Base-by-base conservation (phyloP, 768 basidiomycete genomes). In the Termitomyces sp. region DNA sequence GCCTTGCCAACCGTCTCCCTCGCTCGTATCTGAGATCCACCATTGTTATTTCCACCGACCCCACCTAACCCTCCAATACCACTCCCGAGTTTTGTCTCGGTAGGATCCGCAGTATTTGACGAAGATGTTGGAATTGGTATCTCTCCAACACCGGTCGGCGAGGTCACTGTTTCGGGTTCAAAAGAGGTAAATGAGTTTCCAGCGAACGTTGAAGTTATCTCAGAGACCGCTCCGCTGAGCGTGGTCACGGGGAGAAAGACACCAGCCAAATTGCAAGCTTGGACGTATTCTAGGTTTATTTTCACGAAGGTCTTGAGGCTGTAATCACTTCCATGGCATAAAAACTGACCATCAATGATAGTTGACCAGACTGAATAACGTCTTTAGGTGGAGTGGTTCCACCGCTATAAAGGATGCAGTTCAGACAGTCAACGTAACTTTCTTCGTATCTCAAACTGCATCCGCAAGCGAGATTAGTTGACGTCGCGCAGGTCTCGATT, bases 201-300 rank as follows among this genome's bases (percentile, higher is more conserved):
- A 30, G 36, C 38, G 5, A 43, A 32, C 4, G 60, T 56, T 13
- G 56, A 50, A 1, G 58, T 59, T 28, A 60, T 20, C 44, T 14
- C 50, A 5, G 58, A 53, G 5, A 56, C 40, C 26, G 26, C 59
- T 7, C 63, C 63, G 9, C 55, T 49, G 33, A 64, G 30, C 7
- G 63, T 62, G 7, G 63, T 64, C 3, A 38, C 59, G 30, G 63
- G 63, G 7, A 64, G 54, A 26, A 23, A 2, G 30, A 60, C 59
- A 18, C 63, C 63, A 30, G 53, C 61, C 18, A 16, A 14, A 4
- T 57, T 41, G 16, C 63, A 64, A 38, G 50, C 10, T 18, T 35
- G 9, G 32, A 64, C 52, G 28, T 61, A 63, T 44, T 63, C 62
- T 63, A 28, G 1, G 4, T 18, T 26, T 16, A 57, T 20, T 57